Evolutionary conservation across 768 basidiomycete species (phyloP), one percentile per base, ranked within the genome.

Genomic region (Collybiopsis luxurians): DNA sequence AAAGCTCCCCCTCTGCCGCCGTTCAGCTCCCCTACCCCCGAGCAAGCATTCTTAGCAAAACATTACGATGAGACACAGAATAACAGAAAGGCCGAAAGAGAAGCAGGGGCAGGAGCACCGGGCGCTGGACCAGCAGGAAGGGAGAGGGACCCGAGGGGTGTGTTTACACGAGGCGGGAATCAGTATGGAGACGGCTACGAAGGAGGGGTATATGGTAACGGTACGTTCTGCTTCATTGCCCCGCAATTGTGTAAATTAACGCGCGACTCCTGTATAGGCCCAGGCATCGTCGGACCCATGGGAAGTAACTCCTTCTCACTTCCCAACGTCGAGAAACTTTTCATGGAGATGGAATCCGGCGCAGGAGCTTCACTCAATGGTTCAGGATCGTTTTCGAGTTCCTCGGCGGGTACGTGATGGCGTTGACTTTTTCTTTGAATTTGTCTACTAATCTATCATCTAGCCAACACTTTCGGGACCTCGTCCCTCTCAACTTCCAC

Each of bases 251-350:
- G 5, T 15, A 38, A 3, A 34, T 17, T 26, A 21, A 23, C 23
- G n/a, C 24, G 17, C 47, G n/a, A n/a, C n/a, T n/a, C 6, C 7
- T 31, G 12, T 39, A 24, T 27, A 19, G 42, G 40, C 43, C 82
- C 87, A 1, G 93, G 95, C 26, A 85, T 97, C 46, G 96, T 99
- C 11, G 96, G 96, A 1, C 96, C 96, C 0, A 82, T 99, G 72
- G 90, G 90, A 53, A 90, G 87, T 67, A 89, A 87, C 62, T 90
- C 87, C 57, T 88, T 95, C 73, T 89, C 73, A 65, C 74, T 98
- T 49, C 95, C 95, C 1, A 87, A 79, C 55, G 96, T 98, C 36
- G 94, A 95, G 69, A 85, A 85, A 51, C 94, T 91, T 1, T 79
- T 97, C 56, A 81, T 80, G 21, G 92, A 95, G 56, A 94, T 97